Evolutionary conservation across 2,329 filamentous ascomycete genomes (phyloP).

Genomic region (Aureobasidium namibiae): DNA sequence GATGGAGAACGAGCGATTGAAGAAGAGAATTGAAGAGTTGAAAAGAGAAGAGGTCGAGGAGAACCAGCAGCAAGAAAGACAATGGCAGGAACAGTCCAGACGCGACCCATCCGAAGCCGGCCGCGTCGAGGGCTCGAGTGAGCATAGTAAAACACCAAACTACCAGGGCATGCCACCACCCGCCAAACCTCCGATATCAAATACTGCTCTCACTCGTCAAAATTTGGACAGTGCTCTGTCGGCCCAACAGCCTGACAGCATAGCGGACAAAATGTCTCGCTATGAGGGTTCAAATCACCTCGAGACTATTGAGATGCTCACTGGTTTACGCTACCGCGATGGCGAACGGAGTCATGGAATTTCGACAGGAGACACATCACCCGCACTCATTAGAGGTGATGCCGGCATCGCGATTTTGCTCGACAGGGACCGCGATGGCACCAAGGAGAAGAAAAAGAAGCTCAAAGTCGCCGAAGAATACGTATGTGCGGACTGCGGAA

Average conservation of each 20-base stretch:
- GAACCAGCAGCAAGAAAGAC: slow-evolving; percentile 54
- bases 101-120: slow-evolving; percentile 37
- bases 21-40: slow-evolving; percentile 75
- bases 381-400: slow-evolving; percentile 74
- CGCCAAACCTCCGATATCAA: slow-evolving; percentile 53
- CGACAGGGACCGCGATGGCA: slow-evolving; percentile 63
- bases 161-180: slow-evolving; percentile 57
- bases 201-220: slow-evolving; percentile 65
- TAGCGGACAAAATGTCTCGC: slow-evolving; percentile 75
- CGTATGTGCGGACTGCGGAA: slow-evolving; percentile 92
- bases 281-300: slow-evolving; percentile 69
- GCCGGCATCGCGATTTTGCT: slow-evolving; percentile 76
- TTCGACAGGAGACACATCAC: slow-evolving; percentile 75
- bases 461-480: slow-evolving; percentile 77
- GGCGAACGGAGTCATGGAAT: slow-evolving; percentile 84
- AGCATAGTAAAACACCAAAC: slow-evolving; percentile 22
- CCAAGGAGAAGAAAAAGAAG: slow-evolving; percentile 84
- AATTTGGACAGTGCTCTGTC: slow-evolving; percentile 67
- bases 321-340: slow-evolving; percentile 76
- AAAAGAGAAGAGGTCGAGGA: slow-evolving; percentile 81
- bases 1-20: slow-evolving; percentile 85
- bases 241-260: slow-evolving; percentile 61
- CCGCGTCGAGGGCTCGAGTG: slow-evolving; percentile 26
- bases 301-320: slow-evolving; percentile 88
- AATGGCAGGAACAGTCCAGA: slow-evolving; percentile 41